Evolutionary conservation across 441 rosid genomes (phyloP).

Genomic region (Pelargonium cotyledonis): DNA sequence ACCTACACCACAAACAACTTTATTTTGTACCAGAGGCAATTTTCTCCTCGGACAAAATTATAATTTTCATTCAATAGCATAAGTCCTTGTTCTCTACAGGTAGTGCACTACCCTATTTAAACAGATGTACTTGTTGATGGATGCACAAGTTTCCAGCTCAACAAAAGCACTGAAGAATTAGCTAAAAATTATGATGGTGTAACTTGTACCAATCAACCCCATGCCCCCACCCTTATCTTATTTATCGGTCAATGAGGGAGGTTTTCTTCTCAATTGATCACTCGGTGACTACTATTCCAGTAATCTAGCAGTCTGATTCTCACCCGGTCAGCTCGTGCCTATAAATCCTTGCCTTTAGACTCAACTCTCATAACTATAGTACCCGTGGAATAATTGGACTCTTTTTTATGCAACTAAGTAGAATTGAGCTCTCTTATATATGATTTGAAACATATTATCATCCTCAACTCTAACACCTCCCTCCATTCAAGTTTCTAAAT

Average conservation of each 20-base stretch:
- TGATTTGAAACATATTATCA: too few species aligned
- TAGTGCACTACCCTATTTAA: not conserved
- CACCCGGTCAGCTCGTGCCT: not conserved
- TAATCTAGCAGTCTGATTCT: not conserved
- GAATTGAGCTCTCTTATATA: too few species aligned
- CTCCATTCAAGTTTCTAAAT: not conserved
- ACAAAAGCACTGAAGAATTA: not conserved
- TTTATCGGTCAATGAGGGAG: not conserved
- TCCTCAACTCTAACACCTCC: not conserved
- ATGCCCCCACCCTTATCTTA: not conserved
- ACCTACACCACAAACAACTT: too few species aligned
- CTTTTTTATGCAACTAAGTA: too few species aligned
- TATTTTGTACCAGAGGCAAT: too few species aligned
- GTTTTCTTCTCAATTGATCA: not conserved
- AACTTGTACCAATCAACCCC: not conserved
- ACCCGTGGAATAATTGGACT: too few species aligned
- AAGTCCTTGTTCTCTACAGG: not conserved
- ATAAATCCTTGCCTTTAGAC: too few species aligned
- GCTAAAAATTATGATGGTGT: not conserved
- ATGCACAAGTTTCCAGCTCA: not conserved
- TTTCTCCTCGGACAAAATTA: not conserved
- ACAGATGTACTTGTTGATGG: not conserved
- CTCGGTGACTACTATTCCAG: not conserved
- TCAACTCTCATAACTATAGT: too few species aligned
- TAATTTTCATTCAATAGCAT: not conserved